A percentile compares a stretch with the other conserved stretches of the same genome.
Conservation (phyloP, 2,329 filamentous ascomycete species). For the Dissoconium aciculare region DNA sequence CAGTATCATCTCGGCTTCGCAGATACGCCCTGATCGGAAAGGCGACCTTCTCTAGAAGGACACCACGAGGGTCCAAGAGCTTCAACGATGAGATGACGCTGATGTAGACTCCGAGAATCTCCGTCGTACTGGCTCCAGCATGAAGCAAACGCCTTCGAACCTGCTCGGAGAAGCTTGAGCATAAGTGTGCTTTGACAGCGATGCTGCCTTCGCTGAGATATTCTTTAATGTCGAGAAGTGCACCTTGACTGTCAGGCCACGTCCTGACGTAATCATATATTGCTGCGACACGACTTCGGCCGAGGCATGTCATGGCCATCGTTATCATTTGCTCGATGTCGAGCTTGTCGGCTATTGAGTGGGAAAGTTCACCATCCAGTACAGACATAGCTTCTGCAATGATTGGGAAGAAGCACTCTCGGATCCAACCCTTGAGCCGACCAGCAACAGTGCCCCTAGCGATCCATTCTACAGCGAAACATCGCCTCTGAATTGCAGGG, state of each 20-base stretch:
- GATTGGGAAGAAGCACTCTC: conserved; percentile 50
- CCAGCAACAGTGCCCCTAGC: conserved; percentile 41
- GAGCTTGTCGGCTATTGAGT: conserved; percentile 7
- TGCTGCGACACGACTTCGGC: conserved; percentile 52
- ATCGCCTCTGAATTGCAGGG: conserved; percentile 44
- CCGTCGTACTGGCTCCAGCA: conserved; percentile 58
- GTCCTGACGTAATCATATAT: conserved; percentile 65
- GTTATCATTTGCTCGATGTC: conserved; percentile 56
- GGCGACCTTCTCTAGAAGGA: conserved; percentile 60
- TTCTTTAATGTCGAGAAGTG: conserved; percentile 54
- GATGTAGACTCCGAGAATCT: conserved; percentile 64
- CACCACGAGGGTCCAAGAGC: conserved; percentile 60
- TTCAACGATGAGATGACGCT: conserved; percentile 66
- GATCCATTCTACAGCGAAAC: conserved; percentile 45
- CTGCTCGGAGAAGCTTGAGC: conserved; percentile 51
- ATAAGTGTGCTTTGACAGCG: conserved; percentile 53
- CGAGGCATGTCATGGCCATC: conserved; percentile 52
- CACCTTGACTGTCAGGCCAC: conserved; percentile 58
- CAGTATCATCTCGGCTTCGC: conserved; percentile 61
- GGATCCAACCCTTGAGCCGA: conserved; percentile 51
- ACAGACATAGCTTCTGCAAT: conserved; percentile 37
- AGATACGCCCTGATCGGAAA: conserved; percentile 60
- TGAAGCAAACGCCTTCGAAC: conserved; percentile 55
- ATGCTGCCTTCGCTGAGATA: conserved; percentile 54
- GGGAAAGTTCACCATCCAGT: conserved; percentile 12